Evolutionary conservation across 768 basidiomycete species (phyloP).

Genomic region (Boletales sp.): DNA sequence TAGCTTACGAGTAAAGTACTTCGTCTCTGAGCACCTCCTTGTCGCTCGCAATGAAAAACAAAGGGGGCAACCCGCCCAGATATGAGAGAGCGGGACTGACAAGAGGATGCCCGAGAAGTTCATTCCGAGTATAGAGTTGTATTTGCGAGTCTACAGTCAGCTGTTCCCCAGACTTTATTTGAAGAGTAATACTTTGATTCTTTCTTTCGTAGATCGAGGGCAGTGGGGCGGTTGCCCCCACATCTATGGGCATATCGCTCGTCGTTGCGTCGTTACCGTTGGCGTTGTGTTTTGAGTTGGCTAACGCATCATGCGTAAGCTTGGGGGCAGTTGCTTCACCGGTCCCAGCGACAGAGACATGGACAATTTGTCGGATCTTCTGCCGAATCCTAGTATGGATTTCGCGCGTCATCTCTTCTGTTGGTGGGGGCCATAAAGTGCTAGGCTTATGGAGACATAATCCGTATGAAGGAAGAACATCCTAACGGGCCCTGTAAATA

Average conservation of each 20-base stretch:
- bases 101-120: constrained; percentile 70
- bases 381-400: constrained; percentile 59
- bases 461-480: constrained; percentile 75
- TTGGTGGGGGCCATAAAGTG: constrained; percentile 74
- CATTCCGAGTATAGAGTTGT: constrained; percentile 85
- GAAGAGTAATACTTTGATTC: constrained; percentile 44
- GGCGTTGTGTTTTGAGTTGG: constrained; percentile 7
- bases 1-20: constrained; percentile 74
- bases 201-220: constrained; percentile 36
- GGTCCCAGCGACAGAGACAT: constrained; percentile 24
- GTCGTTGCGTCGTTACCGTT: constrained; percentile 15
- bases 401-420: constrained; percentile 53
- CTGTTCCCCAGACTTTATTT: constrained; percentile 46
- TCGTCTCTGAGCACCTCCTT: constrained; percentile 93
- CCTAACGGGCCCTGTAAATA: constrained; percentile 40
- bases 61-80: constrained; percentile 86
- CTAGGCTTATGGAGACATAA: constrained; percentile 77
- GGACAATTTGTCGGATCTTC: constrained; percentile 57
- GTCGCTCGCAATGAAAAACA: constrained; percentile 82
- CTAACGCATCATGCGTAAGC: constrained; percentile 4
- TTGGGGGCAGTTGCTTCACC: neutral
- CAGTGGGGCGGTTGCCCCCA: constrained; percentile 46
- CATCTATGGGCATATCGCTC: constrained; percentile 37
- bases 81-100: constrained; percentile 79
- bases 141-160: constrained; percentile 65